phyloP scores from a whole-genome alignment of 1,139 yeast genomes.

The Kazachstania sp. region DNA sequence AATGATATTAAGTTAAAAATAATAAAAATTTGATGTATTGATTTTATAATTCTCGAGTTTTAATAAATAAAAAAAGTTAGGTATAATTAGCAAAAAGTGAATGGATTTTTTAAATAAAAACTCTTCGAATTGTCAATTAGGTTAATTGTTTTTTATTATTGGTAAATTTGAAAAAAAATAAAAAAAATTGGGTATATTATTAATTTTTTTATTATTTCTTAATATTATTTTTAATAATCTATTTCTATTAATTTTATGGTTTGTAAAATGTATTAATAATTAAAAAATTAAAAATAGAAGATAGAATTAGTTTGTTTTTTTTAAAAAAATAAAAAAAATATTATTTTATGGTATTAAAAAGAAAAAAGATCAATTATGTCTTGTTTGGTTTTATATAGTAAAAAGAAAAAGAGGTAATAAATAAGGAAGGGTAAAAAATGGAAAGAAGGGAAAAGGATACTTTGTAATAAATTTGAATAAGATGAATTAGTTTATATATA shows the following conservation, averaged over 20 bases:
- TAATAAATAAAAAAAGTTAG: no score
- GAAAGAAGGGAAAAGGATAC: background rate
- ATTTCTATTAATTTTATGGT: no score
- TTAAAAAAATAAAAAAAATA: no score
- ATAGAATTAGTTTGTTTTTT: background rate
- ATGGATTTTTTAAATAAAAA: no score
- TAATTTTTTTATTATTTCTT: background rate
- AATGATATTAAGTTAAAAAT: background rate
- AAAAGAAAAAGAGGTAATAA: background rate
- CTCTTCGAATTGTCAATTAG: background rate
- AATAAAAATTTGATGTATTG: background rate
- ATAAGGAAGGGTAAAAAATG: background rate
- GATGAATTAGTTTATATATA: conserved; percentile 2
- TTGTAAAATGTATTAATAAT: background rate
- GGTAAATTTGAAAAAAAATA: background rate
- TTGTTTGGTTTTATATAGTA: background rate
- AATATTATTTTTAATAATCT: no score
- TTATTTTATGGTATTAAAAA: background rate
- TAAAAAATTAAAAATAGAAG: background rate
- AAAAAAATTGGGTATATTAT: background rate
- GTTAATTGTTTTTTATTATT: background rate
- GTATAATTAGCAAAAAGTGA: no score
- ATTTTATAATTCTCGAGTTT: no score
- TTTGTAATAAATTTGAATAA: background rate
- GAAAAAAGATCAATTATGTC: conserved; percentile 1